Conservation (phyloP, 192 early-diverging fungal species). For the Lunasporangiospora selenospora region DNA sequence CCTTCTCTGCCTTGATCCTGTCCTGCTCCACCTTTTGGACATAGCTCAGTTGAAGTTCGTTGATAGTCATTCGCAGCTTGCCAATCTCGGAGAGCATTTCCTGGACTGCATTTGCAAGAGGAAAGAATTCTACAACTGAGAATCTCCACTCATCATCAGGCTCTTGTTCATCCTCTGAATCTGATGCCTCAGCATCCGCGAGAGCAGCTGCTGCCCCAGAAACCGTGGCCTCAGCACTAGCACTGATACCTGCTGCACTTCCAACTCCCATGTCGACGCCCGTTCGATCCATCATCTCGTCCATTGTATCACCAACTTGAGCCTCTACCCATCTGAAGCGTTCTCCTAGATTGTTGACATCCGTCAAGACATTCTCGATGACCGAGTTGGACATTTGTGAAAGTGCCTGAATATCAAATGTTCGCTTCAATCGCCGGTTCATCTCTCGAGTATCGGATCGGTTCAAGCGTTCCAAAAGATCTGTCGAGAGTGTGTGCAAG, state of each 20-base stretch:
- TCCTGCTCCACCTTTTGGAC: slow-evolving; percentile 62
- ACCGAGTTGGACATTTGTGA: slow-evolving; percentile 62
- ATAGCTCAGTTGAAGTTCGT: slow-evolving; percentile 66
- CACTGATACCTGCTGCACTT: no score
- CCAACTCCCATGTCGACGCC: no score
- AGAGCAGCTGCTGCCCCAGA: no score
- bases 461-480: slow-evolving; percentile 54
- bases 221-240: no score
- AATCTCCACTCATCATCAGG: slow-evolving; percentile 30
- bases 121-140: slow-evolving; percentile 57
- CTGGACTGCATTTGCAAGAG: slow-evolving; percentile 51
- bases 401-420: slow-evolving; percentile 65
- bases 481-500: slow-evolving; percentile 43
- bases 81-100: slow-evolving; percentile 58
- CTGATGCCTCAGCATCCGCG: no score
- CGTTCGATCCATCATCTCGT: slow-evolving; percentile 14
- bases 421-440: slow-evolving; percentile 55
- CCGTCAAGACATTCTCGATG: slow-evolving; percentile 57
- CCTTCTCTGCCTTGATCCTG: slow-evolving; percentile 57
- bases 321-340: slow-evolving; percentile 57
- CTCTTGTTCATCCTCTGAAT: neutral
- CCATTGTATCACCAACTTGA: slow-evolving; percentile 27
- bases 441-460: slow-evolving; percentile 59
- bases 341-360: slow-evolving; percentile 50
- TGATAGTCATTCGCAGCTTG: slow-evolving; percentile 58